Evolutionary conservation across 1,139 yeast genomes (phyloP), one percentile per base, ranked within the genome.

Genomic region (Kazachstania sp.): DNA sequence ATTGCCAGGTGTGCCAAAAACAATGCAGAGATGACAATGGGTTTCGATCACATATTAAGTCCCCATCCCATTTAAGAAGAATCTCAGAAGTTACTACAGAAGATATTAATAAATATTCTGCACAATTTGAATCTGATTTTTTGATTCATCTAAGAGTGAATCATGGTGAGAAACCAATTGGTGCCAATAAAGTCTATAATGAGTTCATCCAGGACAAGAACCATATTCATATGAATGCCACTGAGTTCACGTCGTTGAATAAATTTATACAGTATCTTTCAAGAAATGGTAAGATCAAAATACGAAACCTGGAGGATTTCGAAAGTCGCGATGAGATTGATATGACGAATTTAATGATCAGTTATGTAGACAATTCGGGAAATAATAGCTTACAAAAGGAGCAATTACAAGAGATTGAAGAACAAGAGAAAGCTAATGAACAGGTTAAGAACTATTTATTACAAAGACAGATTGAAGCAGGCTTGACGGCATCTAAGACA

Each of bases 1-100:
- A 88, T 65, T 92, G 99, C 64, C 98, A 92, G 64, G 75, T 86
- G 2, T 92, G 99, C 60, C 78, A 75, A 59, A 87, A 90, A 60
- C 99, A 92, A 67, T 90, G 97, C 64, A 72, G 97, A 47, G 99
- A 94, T 63, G 92, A 86, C 53, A 92, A 92, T 66, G 99, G 98
- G 32, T 92, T 86, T 70, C 83, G 84, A 60, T 85, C 92, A 61
- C 99, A 92, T 65, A 72, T 83, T 18, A 74, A 75, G 51, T 82
- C 95, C 15, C 88, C 86, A 40, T 74, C 86, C 1, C 99, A 92
- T 63, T 68, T 76, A 44, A 75, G 78, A 29, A 77, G 77, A 48
- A 75, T 82, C 50, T 71, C 75, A 16, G 66, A 68, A 16, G 74
- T 79, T 1, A 65, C 73, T 1, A 60, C 60, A 3, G 56, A 66